Base-by-base conservation (phyloP, 2,329 filamentous ascomycete species). In the Microdochium paspali region DNA sequence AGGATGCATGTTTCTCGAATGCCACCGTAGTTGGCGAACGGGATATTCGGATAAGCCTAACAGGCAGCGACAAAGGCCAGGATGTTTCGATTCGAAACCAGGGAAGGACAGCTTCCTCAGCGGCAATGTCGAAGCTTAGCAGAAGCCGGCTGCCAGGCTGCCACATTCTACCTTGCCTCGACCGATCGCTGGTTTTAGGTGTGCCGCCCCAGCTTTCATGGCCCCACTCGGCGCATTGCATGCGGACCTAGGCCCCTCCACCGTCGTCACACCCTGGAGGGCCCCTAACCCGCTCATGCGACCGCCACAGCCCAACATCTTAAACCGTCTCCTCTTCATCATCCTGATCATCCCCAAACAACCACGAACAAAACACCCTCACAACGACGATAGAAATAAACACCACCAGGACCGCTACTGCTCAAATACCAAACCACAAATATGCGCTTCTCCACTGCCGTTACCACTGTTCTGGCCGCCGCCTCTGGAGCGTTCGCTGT, bases 371-470 rank as follows among this genome's bases (percentile, higher is more conserved):
- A 35, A 9, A 18, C 35, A 7, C 10, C 15, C 15, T 40, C 12
- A 20, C 35, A 40, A 20, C 35, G n/a, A 4, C 35, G 18, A 21
- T 10, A 20, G 18, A n/a, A 40, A 21, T 7, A 40, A 20, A 40
- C 12, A 40, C 35, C 35, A 12, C 18, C 18, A 7, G 7, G 13
- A 7, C 26, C 26, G 7, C 26, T 28, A 7, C 26, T n/a, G n/a
- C n/a, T n/a, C 7, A 7, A 28, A 28, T 28, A 28, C 13, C 26
- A 28, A 7, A 28, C 26, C 26, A 7, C 26, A 13, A 75, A 51
- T 48, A 93, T 91, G 87, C 87, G 78, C 68, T 68, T 83, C 56
- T 63, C 70, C 50, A 54, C 72, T 15, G 61, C 77, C 50, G 58
- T 84, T 56, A 61, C 78, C 52, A 66, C 79, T 47, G 64, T 80